phyloP scores from a whole-genome alignment of 352 stramenopile species.

The Phytophthora foliorum region DNA sequence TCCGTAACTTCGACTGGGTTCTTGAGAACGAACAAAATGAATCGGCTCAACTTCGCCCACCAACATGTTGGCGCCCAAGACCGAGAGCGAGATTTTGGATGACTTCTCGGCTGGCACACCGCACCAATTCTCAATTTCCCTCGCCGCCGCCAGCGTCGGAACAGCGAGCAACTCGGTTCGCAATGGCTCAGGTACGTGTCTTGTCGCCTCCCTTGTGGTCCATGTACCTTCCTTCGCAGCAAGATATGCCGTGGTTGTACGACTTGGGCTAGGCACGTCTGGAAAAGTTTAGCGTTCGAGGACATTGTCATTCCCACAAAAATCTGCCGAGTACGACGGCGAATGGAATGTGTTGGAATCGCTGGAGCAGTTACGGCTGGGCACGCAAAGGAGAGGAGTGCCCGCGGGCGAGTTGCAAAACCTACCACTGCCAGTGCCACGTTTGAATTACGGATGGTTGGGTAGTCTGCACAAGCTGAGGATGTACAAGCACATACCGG shows the following conservation, averaged over 20 bases:
- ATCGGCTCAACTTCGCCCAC: too few species aligned
- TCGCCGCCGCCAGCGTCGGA: constrained; percentile 8
- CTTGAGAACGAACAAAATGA: too few species aligned
- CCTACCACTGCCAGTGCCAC: too few species aligned
- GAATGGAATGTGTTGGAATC: constrained; percentile 39
- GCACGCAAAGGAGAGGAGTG: too few species aligned
- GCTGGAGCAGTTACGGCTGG: too few species aligned
- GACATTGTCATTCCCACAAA: constrained; percentile 41
- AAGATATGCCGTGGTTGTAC: constrained; percentile 67
- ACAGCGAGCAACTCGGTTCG: constrained; percentile 2
- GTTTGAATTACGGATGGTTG: too few species aligned
- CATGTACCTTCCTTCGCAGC: constrained; percentile 58
- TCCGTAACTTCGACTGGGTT: too few species aligned
- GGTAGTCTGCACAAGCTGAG: too few species aligned
- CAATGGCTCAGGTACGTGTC: constrained; percentile 13
- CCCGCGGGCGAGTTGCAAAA: too few species aligned
- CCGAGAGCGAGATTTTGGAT: too few species aligned
- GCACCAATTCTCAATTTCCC: constrained; percentile 29
- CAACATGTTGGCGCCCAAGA: too few species aligned
- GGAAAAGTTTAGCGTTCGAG: constrained; percentile 25
- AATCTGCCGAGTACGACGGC: constrained; percentile 30
- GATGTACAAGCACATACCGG: too few species aligned
- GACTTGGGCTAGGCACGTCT: constrained; percentile 57
- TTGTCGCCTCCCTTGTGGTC: constrained; percentile 60
- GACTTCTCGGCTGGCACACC: neutral